These are phyloP conservation scores for Paramecium caudatum DNA, from an alignment of 73 alveolate species.

Conservation along the genomic window DNA sequence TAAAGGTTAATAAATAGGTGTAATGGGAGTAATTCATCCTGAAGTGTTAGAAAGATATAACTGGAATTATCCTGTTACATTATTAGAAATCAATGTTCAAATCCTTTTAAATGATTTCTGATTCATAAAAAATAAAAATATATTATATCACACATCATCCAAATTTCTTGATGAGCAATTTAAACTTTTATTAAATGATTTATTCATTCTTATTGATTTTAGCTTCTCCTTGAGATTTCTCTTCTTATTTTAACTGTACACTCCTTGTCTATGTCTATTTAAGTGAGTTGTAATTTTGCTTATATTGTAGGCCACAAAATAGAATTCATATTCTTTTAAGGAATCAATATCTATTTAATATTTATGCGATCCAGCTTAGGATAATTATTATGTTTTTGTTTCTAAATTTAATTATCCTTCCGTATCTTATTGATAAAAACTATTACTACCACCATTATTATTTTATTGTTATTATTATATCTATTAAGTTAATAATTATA, in stretches of 20 bases:
- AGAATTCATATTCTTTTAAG: not conserved
- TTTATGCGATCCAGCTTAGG: no score
- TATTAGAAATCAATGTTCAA: conserved; percentile 90
- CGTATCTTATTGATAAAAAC: no score
- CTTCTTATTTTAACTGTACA: not conserved
- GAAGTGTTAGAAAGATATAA: conserved; percentile 91
- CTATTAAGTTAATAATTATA: no score
- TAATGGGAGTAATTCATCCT: conserved; percentile 97
- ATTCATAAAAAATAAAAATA: no score
- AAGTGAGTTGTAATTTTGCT: not conserved
- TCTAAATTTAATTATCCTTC: no score
- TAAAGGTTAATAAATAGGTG: conserved; percentile 87
- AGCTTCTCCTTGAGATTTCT: conserved; percentile 10
- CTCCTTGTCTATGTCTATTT: not conserved
- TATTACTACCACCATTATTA: no score
- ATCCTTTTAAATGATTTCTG: conserved; percentile 75
- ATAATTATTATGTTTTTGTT: no score
- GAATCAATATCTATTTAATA: conserved; percentile 10
- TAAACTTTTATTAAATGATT: not conserved
- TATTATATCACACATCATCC: conserved; percentile 8
- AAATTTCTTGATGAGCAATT: conserved; percentile 11
- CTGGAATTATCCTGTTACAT: conserved; percentile 92
- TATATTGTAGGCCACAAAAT: not conserved
- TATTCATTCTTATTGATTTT: not conserved
- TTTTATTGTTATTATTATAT: no score